Evolutionary conservation across 2,329 filamentous ascomycete species (phyloP).

Genomic region (Scolecobasidium constrictum): DNA sequence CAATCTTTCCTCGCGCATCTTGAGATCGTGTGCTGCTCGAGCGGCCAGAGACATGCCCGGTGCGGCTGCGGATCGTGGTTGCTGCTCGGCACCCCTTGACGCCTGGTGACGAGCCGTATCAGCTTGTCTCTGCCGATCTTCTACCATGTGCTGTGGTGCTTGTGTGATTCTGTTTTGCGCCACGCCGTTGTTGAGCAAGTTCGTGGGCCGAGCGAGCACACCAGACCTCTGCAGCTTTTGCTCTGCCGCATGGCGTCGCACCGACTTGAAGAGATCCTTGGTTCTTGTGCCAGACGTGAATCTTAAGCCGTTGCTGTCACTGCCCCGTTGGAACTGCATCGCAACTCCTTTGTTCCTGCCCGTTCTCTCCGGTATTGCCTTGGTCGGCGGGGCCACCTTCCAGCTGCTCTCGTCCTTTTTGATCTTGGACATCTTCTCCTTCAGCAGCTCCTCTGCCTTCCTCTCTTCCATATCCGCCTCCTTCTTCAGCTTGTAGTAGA

Average conservation of each 20-base stretch:
- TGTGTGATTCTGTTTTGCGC: not conserved
- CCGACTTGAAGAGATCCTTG: conserved; percentile 2
- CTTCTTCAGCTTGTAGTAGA: conserved; percentile 6
- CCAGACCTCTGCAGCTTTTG: conserved; percentile 2
- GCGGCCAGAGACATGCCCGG: not conserved
- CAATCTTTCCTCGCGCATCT: not conserved
- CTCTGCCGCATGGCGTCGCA: conserved; percentile 2
- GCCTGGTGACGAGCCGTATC: not conserved
- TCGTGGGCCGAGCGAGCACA: not conserved
- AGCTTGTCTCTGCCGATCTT: not conserved
- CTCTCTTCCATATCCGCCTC: conserved; percentile 5
- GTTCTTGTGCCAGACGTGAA: conserved; percentile 8
- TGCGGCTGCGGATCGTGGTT: not conserved
- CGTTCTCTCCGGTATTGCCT: conserved; percentile 3
- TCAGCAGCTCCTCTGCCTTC: conserved; percentile 5
- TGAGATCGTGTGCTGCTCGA: not conserved
- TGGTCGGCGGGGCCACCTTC: conserved; percentile 5
- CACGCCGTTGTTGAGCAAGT: not conserved
- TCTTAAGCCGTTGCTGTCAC: conserved; percentile 5
- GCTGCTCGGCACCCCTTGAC: not conserved
- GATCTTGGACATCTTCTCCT: conserved; percentile 1
- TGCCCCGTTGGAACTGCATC: conserved; percentile 3
- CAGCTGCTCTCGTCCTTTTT: conserved; percentile 1
- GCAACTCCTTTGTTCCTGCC: not conserved
- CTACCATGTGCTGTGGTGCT: not conserved